A percentile compares a stretch with the other conserved stretches of the same genome.
Conservation (phyloP, 1,139 yeast species). For the Protomyces pachydermus region DNA sequence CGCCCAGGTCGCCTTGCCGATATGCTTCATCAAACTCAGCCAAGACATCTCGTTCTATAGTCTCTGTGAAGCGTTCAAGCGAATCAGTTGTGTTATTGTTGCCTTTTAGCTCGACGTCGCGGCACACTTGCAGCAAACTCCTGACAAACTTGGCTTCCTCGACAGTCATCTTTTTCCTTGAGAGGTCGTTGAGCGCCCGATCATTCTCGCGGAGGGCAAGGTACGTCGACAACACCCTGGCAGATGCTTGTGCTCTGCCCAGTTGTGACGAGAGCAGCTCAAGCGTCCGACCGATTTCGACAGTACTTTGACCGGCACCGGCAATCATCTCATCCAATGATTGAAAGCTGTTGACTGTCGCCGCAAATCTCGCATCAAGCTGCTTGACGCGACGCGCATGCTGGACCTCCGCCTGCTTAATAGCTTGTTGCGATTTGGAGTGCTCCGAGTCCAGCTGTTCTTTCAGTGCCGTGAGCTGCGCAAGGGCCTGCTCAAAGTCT, state of each 20-base stretch:
- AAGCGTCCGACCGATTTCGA: constrained; percentile 50
- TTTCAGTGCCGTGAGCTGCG: constrained; percentile 34
- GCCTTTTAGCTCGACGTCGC: constrained; percentile 43
- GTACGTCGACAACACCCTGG: constrained; percentile 24
- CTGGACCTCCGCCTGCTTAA: constrained; percentile 31
- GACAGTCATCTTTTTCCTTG: constrained; percentile 13
- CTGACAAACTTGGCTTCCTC: constrained; percentile 36
- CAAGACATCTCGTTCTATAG: constrained; percentile 59
- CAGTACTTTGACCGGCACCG: constrained; percentile 25
- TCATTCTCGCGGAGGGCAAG: constrained; percentile 13
- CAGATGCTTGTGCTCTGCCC: constrained; percentile 51
- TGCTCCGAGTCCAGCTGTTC: constrained; percentile 15
- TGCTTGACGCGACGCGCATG: constrained; percentile 27
- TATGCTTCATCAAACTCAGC: constrained; percentile 44
- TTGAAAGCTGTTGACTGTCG: constrained; percentile 24
- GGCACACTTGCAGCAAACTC: constrained; percentile 59
- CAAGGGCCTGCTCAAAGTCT: constrained; percentile 80
- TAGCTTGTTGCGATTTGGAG: constrained; percentile 12
- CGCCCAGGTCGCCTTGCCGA: constrained; percentile 55
- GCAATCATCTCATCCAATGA: constrained; percentile 24
- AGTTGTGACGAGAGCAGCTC: constrained; percentile 71
- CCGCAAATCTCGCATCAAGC: constrained; percentile 26
- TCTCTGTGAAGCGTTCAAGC: constrained; percentile 69
- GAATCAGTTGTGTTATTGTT: constrained; percentile 33
- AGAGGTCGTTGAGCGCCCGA: constrained; percentile 42